A percentile compares a stretch with the other conserved stretches of the same genome.
These are phyloP conservation scores for Herpotrichia juniperi DNA, from an alignment of 2,329 filamentous ascomycete species.

Conservation along the genomic window DNA sequence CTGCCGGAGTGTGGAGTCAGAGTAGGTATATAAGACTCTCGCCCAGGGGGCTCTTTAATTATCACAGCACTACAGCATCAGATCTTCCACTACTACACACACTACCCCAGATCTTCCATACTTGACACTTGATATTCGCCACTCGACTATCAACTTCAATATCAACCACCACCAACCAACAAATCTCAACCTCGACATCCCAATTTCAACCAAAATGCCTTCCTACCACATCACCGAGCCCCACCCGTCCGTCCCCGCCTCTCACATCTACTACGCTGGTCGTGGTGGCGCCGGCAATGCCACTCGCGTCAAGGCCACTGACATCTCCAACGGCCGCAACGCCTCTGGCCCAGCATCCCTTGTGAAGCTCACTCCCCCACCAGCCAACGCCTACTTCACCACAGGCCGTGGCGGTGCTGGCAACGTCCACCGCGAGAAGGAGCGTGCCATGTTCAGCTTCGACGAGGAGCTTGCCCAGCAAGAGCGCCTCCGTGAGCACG, in stretches of 20 bases:
- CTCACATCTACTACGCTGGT: conserved; percentile 59
- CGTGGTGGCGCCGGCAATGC: conserved; percentile 66
- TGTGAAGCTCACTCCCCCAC: conserved; percentile 55
- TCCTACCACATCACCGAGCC: conserved; percentile 65
- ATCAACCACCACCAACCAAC: conserved; percentile 1
- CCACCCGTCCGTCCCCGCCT: conserved; percentile 62
- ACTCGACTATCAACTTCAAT: conserved; percentile 8
- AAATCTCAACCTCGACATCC: conserved; percentile 17
- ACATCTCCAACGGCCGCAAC: conserved; percentile 56
- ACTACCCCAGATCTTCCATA: conserved; percentile 17
- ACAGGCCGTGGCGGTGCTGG: conserved; percentile 71
- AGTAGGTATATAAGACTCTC: conserved; percentile 27
- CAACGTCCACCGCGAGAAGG: conserved; percentile 62
- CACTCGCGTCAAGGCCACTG: conserved; percentile 60
- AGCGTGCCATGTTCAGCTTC: conserved; percentile 70
- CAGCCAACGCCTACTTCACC: conserved; percentile 62
- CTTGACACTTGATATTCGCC: conserved; percentile 11
- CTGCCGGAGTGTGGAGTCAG: neutral
- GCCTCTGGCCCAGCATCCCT: conserved; percentile 56
- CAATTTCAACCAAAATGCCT: conserved; percentile 36
- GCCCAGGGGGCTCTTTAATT: conserved; percentile 15
- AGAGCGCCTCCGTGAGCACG: conserved; percentile 58
- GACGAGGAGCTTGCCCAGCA: conserved; percentile 69
- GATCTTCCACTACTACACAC: conserved; percentile 15
- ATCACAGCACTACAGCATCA: conserved; percentile 14